Evolutionary conservation across 257 asterid genomes (phyloP).

Genomic region (Solanum chmielewskii): DNA sequence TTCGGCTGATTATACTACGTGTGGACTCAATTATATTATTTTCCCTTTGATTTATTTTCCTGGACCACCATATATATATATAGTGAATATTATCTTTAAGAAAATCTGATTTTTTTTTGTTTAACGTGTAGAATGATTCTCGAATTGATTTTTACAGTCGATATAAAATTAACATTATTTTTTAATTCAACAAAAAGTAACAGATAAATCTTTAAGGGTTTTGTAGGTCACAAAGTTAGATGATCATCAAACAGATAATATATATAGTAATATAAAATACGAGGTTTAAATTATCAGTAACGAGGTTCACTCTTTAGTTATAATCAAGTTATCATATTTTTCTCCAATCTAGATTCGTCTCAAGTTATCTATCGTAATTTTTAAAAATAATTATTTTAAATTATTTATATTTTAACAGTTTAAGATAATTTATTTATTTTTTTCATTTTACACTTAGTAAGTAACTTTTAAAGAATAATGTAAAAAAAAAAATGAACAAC

Average conservation of each 20-base stretch:
- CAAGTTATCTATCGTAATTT: no score
- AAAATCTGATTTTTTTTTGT: neutral
- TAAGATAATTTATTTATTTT: no score
- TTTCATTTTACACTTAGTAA: neutral
- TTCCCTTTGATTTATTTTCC: neutral
- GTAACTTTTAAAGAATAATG: neutral
- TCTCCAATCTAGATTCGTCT: neutral
- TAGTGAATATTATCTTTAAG: neutral
- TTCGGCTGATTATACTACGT: neutral
- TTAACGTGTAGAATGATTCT: neutral
- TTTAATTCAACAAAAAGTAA: neutral
- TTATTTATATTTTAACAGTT: no score
- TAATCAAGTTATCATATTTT: neutral
- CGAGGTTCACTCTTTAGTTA: neutral
- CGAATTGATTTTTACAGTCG: neutral
- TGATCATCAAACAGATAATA: neutral
- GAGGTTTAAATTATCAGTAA: neutral
- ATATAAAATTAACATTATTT: neutral
- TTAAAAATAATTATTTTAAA: no score
- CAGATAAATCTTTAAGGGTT: neutral
- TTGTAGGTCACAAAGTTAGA: neutral
- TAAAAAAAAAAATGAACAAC: no score
- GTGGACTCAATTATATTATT: neutral
- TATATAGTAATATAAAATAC: neutral
- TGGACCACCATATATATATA: neutral